Conservation (phyloP, 805 yeast genomes). For the Candida gorgasii region DNA sequence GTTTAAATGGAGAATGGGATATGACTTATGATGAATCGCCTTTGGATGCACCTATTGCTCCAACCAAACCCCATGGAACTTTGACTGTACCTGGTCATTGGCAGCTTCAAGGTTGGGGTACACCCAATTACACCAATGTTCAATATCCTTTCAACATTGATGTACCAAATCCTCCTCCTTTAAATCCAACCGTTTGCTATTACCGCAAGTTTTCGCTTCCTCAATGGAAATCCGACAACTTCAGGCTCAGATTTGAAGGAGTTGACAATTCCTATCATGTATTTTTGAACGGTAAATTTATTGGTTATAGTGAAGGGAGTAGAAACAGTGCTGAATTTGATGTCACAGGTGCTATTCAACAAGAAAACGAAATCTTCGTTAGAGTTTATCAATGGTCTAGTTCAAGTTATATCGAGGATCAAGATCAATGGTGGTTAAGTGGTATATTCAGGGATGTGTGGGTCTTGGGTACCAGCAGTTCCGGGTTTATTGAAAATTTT, state of each 20-base stretch:
- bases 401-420: slow-evolving; percentile 36
- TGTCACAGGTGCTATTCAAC: slow-evolving; percentile 16
- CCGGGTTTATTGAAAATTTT: slow-evolving; percentile 28
- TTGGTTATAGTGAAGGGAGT: slow-evolving; percentile 35
- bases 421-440: slow-evolving; percentile 42
- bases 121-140: slow-evolving; percentile 35
- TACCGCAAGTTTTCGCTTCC: slow-evolving; percentile 22
- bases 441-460: slow-evolving; percentile 40
- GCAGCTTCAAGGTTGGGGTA: slow-evolving; percentile 36
- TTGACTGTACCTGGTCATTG: slow-evolving; percentile 35
- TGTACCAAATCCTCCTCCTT: slow-evolving; percentile 33
- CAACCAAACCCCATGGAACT: slow-evolving; percentile 7
- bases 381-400: slow-evolving; percentile 34
- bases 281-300: slow-evolving; percentile 28
- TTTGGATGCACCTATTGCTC: slow-evolving; percentile 7
- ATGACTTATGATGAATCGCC: slow-evolving; percentile 14
- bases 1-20: slow-evolving; percentile 19
- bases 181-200: slow-evolving; percentile 33
- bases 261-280: slow-evolving; percentile 36
- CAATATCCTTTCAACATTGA: slow-evolving; percentile 31
- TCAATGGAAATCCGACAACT: slow-evolving; percentile 11
- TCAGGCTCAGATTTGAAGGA: slow-evolving; percentile 35
- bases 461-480: slow-evolving; percentile 22
- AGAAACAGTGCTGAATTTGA: slow-evolving; percentile 36
- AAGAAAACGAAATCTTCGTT: slow-evolving; percentile 19